Percentiles rank a stretch among this genome's conserved stretches.
phyloP scores from a whole-genome alignment of 73 alveolate genomes.

The Tetrahymena borealis region DNA sequence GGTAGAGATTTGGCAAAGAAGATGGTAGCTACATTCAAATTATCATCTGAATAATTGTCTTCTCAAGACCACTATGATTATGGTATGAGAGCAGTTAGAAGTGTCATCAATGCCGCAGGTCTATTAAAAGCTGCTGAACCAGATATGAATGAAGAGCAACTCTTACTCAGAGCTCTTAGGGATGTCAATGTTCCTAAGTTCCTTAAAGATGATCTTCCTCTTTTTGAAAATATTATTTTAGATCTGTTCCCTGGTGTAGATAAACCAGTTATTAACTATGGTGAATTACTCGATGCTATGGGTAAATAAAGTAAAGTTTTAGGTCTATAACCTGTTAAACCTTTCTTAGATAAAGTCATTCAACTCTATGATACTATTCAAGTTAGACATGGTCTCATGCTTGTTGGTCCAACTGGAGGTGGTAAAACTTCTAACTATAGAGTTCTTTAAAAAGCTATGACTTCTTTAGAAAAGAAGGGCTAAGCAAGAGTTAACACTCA shows the following conservation, averaged over 20 bases:
- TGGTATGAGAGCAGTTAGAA: conserved; percentile 97
- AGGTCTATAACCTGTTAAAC: conserved; percentile 85
- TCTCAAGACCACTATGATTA: conserved; percentile 92
- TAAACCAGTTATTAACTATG: conserved; percentile 83
- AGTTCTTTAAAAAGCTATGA: conserved; percentile 77
- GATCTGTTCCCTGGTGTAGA: conserved; percentile 99
- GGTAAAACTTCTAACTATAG: conserved; percentile 89
- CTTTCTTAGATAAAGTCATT: conserved; percentile 88
- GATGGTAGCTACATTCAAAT: conserved; percentile 84
- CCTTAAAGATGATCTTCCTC: conserved; percentile 97
- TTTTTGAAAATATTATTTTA: conserved; percentile 92
- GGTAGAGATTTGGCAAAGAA: conserved; percentile 79
- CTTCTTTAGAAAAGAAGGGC: conserved; percentile 64
- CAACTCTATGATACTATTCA: conserved; percentile 95
- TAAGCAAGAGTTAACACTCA: conserved; percentile 73
- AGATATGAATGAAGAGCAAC: conserved; percentile 90
- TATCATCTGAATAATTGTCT: conserved; percentile 91
- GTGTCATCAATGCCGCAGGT: conserved; percentile 92
- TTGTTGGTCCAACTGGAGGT: conserved; percentile 98
- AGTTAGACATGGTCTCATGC: conserved; percentile 96
- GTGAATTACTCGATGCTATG: conserved; percentile 67
- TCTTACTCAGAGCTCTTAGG: conserved; percentile 94
- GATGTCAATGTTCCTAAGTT: conserved; percentile 98
- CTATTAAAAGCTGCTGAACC: conserved; percentile 76
- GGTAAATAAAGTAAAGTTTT: conserved; percentile 61